These are phyloP conservation scores for Cantharellus anzutake DNA, from an alignment of 768 basidiomycete genomes.

Conservation along the genomic window DNA sequence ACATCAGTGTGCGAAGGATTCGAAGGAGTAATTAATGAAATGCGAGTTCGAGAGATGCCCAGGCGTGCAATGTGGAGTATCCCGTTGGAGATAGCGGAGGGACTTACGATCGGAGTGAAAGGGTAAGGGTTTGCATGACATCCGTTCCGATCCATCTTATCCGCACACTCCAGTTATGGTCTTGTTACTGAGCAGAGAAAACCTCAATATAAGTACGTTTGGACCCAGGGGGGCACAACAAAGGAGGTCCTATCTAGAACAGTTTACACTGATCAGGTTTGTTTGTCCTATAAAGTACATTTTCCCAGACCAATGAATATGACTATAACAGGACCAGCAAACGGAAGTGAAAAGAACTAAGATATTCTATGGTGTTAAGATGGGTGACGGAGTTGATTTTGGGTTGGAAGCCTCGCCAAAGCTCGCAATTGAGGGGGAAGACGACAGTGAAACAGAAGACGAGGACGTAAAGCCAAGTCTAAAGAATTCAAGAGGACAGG, in stretches of 20 bases:
- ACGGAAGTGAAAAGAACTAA: conserved; percentile 20
- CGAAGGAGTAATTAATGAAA: conserved; percentile 22
- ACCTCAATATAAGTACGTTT: conserved; percentile 64
- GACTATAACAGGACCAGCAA: conserved; percentile 16
- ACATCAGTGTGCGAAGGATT: conserved; percentile 48
- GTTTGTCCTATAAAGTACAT: conserved; percentile 8
- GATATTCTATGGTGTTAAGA: conserved; percentile 21
- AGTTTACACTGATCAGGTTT: conserved; percentile 58
- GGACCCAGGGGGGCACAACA: conserved; percentile 57
- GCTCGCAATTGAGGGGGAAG: background rate
- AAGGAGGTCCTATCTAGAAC: conserved; percentile 56
- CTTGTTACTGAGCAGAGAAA: conserved; percentile 78
- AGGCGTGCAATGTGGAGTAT: conserved; percentile 72
- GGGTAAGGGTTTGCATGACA: conserved; percentile 29
- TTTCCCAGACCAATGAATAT: background rate
- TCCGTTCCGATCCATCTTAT: background rate
- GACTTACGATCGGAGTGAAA: conserved; percentile 61
- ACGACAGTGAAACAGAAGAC: background rate
- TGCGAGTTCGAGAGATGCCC: conserved; percentile 63
- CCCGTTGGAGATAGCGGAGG: conserved; percentile 59
- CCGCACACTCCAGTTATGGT: conserved; percentile 41
- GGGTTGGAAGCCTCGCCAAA: too few relatives aligned
- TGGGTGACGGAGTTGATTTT: background rate
- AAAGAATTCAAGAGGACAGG: conserved; percentile 3
- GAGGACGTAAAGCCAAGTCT: conserved; percentile 4